These are phyloP conservation scores for Aeminium ludgeri DNA, from an alignment of 495 filamentous ascomycete genomes.

Conservation along the genomic window DNA sequence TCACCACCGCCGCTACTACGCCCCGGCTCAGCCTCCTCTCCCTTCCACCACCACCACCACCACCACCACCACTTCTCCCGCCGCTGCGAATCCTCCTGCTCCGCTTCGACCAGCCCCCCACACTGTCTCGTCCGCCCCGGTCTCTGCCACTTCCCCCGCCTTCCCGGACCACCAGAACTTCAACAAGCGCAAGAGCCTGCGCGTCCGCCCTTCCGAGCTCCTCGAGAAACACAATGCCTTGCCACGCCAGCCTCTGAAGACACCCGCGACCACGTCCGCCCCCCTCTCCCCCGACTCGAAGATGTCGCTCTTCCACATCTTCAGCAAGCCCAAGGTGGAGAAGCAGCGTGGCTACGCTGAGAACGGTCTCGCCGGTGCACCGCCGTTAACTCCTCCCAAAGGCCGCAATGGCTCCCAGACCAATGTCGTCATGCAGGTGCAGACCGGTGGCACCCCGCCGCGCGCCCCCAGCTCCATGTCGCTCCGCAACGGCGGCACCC, in stretches of 20 bases:
- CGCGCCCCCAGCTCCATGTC: constrained; percentile 3
- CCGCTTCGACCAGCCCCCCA: too few relatives aligned
- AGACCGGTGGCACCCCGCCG: neutral
- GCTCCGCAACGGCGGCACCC: neutral
- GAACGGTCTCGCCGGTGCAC: constrained; percentile 16
- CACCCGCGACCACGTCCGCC: neutral
- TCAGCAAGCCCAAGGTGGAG: constrained; percentile 29
- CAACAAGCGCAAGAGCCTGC: constrained; percentile 5
- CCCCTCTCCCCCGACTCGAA: constrained; percentile 14
- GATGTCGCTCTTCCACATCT: constrained; percentile 28
- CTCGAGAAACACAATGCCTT: constrained; percentile 3
- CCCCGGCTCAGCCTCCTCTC: too few relatives aligned
- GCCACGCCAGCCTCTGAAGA: constrained; percentile 4
- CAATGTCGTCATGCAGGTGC: neutral
- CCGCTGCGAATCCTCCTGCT: too few relatives aligned
- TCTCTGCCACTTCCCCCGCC: neutral
- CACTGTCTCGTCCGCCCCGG: too few relatives aligned
- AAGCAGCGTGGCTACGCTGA: constrained; percentile 23
- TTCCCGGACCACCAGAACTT: neutral
- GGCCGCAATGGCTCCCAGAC: neutral
- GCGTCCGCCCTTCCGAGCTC: neutral
- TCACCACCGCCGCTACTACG: too few relatives aligned
- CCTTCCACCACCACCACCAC: too few relatives aligned
- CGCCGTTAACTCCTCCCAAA: constrained; percentile 5
- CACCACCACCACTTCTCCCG: constrained; percentile 29